Percentiles rank a stretch among this genome's conserved stretches.
Conservation (phyloP, 208 protist genomes). For the Leishmania guyanensis region DNA sequence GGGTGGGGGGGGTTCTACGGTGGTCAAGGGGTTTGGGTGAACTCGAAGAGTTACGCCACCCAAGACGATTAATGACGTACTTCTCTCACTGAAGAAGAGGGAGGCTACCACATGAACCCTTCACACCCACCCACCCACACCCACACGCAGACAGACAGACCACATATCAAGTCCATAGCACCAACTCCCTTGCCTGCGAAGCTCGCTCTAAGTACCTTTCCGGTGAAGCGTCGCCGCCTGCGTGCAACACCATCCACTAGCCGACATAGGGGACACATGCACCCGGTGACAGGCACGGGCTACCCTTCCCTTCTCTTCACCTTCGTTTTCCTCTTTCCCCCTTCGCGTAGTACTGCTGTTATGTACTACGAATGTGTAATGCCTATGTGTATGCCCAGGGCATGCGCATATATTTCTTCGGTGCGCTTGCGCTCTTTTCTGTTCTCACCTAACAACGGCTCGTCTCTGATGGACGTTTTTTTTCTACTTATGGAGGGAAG, state of each 20-base stretch:
- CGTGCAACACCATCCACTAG: background rate
- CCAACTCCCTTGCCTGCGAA: background rate
- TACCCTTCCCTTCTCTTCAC: background rate
- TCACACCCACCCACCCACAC: background rate
- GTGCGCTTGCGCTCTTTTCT: background rate
- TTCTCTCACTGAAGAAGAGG: conserved; percentile 7
- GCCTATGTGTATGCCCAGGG: background rate
- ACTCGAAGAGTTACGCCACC: conserved; percentile 60
- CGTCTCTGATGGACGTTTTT: too few species aligned
- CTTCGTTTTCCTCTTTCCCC: background rate
- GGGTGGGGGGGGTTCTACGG: conserved; percentile 39
- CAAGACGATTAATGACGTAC: conserved; percentile 49
- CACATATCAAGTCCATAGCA: background rate
- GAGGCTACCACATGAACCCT: background rate
- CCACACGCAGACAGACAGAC: background rate
- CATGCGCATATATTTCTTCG: too few species aligned
- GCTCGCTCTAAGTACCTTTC: background rate
- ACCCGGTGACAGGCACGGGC: background rate
- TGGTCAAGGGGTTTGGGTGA: conserved; percentile 40
- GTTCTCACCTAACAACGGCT: background rate
- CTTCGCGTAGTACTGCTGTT: conserved; percentile 1
- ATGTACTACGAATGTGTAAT: conserved; percentile 1
- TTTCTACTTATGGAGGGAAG: too few species aligned
- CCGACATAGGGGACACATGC: background rate
- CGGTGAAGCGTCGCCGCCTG: background rate